Evolutionary conservation across 2,329 filamentous ascomycete species (phyloP).

Genomic region (Diaporthe sp.): DNA sequence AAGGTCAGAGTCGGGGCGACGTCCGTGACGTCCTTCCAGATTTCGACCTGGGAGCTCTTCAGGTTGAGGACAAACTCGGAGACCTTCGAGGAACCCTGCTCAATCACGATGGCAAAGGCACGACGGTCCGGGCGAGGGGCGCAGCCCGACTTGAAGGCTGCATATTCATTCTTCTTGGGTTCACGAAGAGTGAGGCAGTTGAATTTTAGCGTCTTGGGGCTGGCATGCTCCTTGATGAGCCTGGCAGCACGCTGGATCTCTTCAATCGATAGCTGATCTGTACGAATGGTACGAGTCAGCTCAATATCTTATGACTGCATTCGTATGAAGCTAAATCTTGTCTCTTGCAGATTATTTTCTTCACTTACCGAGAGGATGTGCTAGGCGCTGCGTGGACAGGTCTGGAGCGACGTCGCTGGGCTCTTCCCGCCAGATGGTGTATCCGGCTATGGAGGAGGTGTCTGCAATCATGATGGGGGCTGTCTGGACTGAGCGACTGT

Average conservation of each 20-base stretch:
- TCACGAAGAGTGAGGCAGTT: conserved; percentile 78
- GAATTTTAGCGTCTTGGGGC: conserved; percentile 54
- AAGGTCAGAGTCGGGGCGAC: conserved; percentile 76
- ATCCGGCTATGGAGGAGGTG: conserved; percentile 58
- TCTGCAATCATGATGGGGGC: conserved; percentile 54
- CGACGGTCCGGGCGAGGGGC: conserved; percentile 63
- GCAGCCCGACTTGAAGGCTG: conserved; percentile 67
- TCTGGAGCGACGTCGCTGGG: conserved; percentile 52
- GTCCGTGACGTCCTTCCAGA: conserved; percentile 59
- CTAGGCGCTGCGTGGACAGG: conserved; percentile 47
- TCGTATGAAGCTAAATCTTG: background rate
- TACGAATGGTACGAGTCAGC: background rate
- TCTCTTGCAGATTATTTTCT: background rate
- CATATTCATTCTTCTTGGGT: conserved; percentile 72
- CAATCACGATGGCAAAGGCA: conserved; percentile 62
- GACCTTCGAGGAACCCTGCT: conserved; percentile 54
- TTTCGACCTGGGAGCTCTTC: conserved; percentile 54
- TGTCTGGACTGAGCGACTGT: conserved; percentile 29
- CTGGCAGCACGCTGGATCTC: conserved; percentile 66
- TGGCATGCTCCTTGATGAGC: conserved; percentile 57
- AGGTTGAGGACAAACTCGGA: conserved; percentile 66
- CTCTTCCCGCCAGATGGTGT: conserved; percentile 60
- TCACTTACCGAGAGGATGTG: conserved; percentile 54
- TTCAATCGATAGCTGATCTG: conserved; percentile 65
- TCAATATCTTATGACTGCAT: background rate